Conservation (phyloP, 2,329 filamentous ascomycete genomes). For the Blastomyces parvus region DNA sequence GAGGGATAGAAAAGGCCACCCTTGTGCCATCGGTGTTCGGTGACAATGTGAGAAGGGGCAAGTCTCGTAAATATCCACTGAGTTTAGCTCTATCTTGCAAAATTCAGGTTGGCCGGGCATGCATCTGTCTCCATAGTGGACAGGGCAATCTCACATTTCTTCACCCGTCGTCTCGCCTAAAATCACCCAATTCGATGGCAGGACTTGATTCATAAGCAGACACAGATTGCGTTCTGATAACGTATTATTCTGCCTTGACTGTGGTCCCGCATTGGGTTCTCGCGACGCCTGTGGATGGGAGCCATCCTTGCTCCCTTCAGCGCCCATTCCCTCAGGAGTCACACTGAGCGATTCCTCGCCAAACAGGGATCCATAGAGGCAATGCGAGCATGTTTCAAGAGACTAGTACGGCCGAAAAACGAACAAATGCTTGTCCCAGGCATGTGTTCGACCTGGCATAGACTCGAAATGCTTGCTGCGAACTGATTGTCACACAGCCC, state of each 20-base stretch:
- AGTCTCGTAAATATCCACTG: background rate
- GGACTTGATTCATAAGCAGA: background rate
- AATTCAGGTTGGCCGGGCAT: background rate
- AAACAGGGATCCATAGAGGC: background rate
- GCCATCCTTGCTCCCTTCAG: background rate
- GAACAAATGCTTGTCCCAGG: background rate
- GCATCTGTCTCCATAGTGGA: background rate
- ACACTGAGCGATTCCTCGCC: background rate
- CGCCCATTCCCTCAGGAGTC: background rate
- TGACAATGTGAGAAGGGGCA: background rate
- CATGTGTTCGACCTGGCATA: no score
- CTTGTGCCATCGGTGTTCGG: background rate
- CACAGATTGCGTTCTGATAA: background rate
- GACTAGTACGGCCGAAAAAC: background rate
- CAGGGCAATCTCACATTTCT: background rate
- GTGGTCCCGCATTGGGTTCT: background rate
- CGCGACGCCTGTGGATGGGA: background rate
- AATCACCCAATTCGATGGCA: background rate
- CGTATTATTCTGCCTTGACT: background rate
- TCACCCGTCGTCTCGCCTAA: background rate
- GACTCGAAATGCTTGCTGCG: background rate
- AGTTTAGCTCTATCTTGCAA: background rate
- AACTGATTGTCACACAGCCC: conserved; percentile 2
- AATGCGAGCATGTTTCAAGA: background rate
- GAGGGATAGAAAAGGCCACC: background rate